Evolutionary conservation across 257 asterid genomes (phyloP), one percentile per base, ranked within the genome.

Genomic region (Solanum gracilifrons): DNA sequence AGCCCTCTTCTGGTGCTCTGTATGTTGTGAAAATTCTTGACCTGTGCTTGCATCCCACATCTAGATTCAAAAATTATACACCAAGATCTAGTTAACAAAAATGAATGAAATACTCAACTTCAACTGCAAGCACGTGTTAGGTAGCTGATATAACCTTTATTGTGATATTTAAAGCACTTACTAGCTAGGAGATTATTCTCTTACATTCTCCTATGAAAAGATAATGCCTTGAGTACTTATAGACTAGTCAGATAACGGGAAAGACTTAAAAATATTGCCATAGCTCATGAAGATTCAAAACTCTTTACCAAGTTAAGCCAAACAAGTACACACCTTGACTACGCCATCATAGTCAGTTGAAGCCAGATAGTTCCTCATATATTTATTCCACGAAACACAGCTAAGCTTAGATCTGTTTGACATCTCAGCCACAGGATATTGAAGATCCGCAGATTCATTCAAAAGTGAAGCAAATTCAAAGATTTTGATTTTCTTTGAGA

Each of bases 21-120:
- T 82, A 90, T 88, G 87, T n/a, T 76, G 86, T 3, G 90, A 76
- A 68, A 90, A 58, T 41, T 75, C 91, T 86, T 90, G 92, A 51
- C 95, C 95, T 23, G 88, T 92, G 86, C 86, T 84, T 72, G 89
- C 90, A 91, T 92, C 95, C 96, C 96, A 93, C 51, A 92, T 72
- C 95, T 93, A 76, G 88, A 32, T 72, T 85, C 60, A 43, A 27
- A 85, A 66, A 20, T 66, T 16, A 35, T 64, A 66, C 55, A 36
- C 31, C 80, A 80, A 80, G 62, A 48, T 15, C 37, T 27, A 15
- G 85, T 46, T 18, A 80, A 80, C 41, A 46, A 46, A 46, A 48
- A 48, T 80, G 41, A 46, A 46, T 80, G 85, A 80, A 4, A 80
- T 29, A 18, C 37, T 80, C 41, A 31, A 18, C 39, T 43, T 79